Evolutionary conservation across 2,329 filamentous ascomycete genomes (phyloP).

Genomic region (Talaromyces sp.): DNA sequence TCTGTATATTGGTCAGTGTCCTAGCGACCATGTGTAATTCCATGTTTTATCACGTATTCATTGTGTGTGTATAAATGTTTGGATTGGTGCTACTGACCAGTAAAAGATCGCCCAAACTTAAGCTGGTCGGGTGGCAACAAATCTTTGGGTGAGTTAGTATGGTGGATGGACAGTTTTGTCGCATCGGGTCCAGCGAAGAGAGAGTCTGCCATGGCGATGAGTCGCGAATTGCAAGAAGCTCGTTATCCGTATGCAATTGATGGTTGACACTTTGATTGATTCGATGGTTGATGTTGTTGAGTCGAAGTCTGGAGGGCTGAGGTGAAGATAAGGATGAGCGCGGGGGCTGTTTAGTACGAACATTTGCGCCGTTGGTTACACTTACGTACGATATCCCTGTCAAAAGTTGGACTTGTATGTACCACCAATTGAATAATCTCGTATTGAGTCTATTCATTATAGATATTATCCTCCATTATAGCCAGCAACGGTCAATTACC

Average conservation of each 20-base stretch:
- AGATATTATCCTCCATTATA: neutral
- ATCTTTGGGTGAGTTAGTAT: conserved; percentile 9
- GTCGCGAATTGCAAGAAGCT: neutral
- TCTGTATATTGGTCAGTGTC: conserved; percentile 44
- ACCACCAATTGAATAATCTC: neutral
- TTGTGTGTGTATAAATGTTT: conserved; percentile 27
- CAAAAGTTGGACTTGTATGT: neutral
- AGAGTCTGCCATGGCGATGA: neutral
- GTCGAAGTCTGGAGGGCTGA: neutral
- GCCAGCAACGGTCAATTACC: neutral
- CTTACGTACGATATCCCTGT: neutral
- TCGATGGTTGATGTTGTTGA: neutral
- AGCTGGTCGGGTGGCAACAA: conserved; percentile 15
- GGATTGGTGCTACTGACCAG: conserved; percentile 39
- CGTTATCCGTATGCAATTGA: neutral
- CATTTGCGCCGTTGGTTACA: neutral
- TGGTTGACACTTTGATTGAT: neutral
- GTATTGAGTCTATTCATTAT: neutral
- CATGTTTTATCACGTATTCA: neutral
- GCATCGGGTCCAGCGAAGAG: neutral
- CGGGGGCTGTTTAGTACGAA: conserved; percentile 2
- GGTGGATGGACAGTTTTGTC: neutral
- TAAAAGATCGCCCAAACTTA: conserved; percentile 17
- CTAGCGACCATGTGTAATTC: neutral
- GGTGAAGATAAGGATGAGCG: neutral